These are phyloP conservation scores for Dictyostelium purpureum DNA, from an alignment of 78 protist species.

Conservation along the genomic window DNA sequence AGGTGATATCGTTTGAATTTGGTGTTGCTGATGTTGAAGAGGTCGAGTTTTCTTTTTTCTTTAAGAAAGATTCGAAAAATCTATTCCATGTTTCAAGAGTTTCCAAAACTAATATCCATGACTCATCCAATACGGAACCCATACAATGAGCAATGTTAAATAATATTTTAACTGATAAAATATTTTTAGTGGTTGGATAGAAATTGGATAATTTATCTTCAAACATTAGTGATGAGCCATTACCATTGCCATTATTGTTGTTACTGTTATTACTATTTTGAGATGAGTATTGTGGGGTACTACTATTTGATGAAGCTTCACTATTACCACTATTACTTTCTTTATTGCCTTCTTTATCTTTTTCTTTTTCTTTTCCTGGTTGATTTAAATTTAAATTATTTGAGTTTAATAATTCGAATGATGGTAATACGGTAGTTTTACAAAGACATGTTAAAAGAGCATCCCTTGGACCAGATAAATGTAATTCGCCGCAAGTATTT, in stretches of 20 bases:
- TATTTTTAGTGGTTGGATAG: slow-evolving; percentile 63
- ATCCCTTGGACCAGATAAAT: slow-evolving; percentile 77
- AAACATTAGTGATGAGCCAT: not conserved
- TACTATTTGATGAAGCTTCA: not conserved
- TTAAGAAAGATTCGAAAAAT: slow-evolving; percentile 11
- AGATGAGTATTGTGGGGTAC: not conserved
- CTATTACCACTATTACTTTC: not conserved
- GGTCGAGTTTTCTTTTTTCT: slow-evolving; percentile 5
- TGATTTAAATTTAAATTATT: not conserved
- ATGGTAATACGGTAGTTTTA: slow-evolving; percentile 44
- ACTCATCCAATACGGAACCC: slow-evolving; percentile 73
- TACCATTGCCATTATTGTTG: not conserved
- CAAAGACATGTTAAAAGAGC: slow-evolving; percentile 82
- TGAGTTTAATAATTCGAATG: slow-evolving; percentile 13
- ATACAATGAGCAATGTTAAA: slow-evolving; percentile 86
- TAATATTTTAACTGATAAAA: slow-evolving; percentile 68
- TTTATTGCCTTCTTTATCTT: not conserved
- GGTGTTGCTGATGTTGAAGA: not conserved
- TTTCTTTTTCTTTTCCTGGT: not conserved
- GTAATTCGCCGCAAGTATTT: slow-evolving; percentile 77
- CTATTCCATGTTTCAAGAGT: slow-evolving; percentile 70
- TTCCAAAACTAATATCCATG: slow-evolving; percentile 81
- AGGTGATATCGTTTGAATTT: not conserved
- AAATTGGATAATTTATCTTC: slow-evolving; percentile 6
- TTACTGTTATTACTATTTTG: slow-evolving; percentile 2